Conservation (phyloP, 164 flowering plant species). For the Stephania japonica region DNA sequence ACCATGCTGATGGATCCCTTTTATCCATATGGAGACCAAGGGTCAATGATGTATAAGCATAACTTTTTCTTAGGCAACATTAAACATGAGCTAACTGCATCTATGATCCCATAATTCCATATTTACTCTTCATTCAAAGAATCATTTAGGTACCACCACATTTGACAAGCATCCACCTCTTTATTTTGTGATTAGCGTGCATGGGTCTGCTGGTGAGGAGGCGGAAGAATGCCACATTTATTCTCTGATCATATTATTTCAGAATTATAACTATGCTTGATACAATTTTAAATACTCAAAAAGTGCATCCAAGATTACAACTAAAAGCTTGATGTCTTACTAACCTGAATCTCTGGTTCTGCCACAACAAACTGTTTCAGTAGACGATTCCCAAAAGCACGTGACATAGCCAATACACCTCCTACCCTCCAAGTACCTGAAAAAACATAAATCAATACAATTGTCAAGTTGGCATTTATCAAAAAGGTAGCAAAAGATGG, state of each 20-base stretch:
- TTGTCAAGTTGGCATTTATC: background rate
- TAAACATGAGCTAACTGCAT: background rate
- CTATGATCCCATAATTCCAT: background rate
- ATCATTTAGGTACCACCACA: background rate
- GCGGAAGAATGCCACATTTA: background rate
- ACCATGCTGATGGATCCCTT: background rate
- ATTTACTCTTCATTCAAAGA: background rate
- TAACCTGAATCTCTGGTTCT: slow-evolving; percentile 97
- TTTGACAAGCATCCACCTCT: background rate
- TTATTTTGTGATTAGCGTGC: no score
- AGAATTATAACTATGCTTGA: background rate
- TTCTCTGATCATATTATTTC: background rate
- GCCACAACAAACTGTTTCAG: slow-evolving; percentile 94
- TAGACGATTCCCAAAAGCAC: slow-evolving; percentile 97
- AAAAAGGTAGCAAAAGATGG: background rate
- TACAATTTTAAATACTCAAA: background rate
- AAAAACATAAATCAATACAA: slow-evolving; percentile 4
- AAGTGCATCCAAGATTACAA: slow-evolving; percentile 1
- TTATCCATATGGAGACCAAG: background rate
- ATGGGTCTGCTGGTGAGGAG: background rate
- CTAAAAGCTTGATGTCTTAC: background rate
- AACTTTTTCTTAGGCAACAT: background rate
- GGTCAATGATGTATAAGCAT: background rate
- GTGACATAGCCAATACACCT: slow-evolving; percentile 99
- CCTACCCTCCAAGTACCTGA: slow-evolving; percentile 99